phyloP scores from a whole-genome alignment of 768 basidiomycete species.

The Hydnum rufescens region DNA sequence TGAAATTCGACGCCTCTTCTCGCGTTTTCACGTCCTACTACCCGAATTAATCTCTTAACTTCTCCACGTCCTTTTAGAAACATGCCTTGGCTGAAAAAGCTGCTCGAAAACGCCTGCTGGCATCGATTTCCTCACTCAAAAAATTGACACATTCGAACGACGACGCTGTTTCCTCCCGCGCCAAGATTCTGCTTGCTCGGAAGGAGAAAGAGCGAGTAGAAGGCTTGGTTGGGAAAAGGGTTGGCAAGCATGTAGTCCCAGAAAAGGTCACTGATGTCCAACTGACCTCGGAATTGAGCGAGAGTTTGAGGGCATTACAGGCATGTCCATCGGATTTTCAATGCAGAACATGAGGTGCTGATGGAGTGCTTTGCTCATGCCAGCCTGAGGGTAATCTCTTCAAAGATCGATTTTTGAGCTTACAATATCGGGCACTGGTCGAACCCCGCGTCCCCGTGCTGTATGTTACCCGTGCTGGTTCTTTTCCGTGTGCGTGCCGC shows the following conservation, averaged over 20 bases:
- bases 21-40: not conserved
- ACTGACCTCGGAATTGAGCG: slow-evolving; percentile 73
- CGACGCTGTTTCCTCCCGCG: slow-evolving; percentile 23
- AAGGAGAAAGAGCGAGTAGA: slow-evolving; percentile 22
- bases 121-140: slow-evolving; percentile 37
- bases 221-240: slow-evolving; percentile 42
- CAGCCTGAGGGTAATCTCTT: slow-evolving; percentile 91
- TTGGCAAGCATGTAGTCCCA: slow-evolving; percentile 66
- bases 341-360: too few species aligned
- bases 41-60: not conserved
- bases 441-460: too few species aligned
- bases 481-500: too few species aligned
- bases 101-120: slow-evolving; percentile 38
- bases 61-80: too few species aligned
- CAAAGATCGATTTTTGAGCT: slow-evolving; percentile 67
- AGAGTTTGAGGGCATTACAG: slow-evolving; percentile 68
- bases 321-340: slow-evolving; percentile 28
- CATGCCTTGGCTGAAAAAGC: slow-evolving; percentile 38
- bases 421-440: slow-evolving; percentile 72
- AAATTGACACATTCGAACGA: slow-evolving; percentile 27
- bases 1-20: not conserved
- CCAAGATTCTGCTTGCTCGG: slow-evolving; percentile 19
- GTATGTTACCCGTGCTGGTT: too few species aligned
- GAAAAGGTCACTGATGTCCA: slow-evolving; percentile 61
- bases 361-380: not conserved